Evolutionary conservation across 257 asterid species (phyloP), one percentile per base, ranked within the genome.

Genomic region (Solanum clarkiae): DNA sequence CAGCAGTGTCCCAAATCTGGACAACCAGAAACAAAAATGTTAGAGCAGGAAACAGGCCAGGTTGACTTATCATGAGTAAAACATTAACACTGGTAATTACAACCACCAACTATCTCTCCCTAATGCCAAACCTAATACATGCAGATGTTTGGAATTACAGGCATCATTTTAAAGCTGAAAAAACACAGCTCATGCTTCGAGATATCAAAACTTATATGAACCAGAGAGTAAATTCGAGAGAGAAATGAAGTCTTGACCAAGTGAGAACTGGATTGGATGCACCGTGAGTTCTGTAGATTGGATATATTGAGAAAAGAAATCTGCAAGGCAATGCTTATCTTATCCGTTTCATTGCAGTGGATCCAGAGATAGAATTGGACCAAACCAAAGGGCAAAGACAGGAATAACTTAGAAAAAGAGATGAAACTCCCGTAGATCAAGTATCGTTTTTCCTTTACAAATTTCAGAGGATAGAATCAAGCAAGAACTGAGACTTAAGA

Each of bases 1-100:
- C 99, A 66, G 99, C 98, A 63, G 99, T 97, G 86, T 97, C 99
- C 99, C 99, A 97, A 86, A 97, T 95, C 99, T 97, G 85, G 63
- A 51, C 82, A 80, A 88, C 84, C 87, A 80, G 53, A 71, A n/a
- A 84, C 62, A 24, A 62, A 70, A 71, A 86, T 18, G n/a, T 59
- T 77, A 80, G 86, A 56, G 63, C 71, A 84, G 18, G 11, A 66
- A 77, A 29, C 29, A 32, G 62, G n/a, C 47, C 47, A 77, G 47
- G 47, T 77, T 77, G 47, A 51, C 10, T 9, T 24, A 20, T 49
- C 63, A 53, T 77, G 22, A 51, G 47, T 53, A 77, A 77, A 77
- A 51, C 10, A 24, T 77, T 15, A 51, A 26, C 8, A 77, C 59
- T 51, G 63, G 63, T 77, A 77, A 51, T 75, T 75, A 26, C 47